A percentile compares a stretch with the other conserved stretches of the same genome.
These are phyloP conservation scores for Epicoccum sorghinum DNA, from an alignment of 2,329 filamentous ascomycete genomes.

Conservation along the genomic window DNA sequence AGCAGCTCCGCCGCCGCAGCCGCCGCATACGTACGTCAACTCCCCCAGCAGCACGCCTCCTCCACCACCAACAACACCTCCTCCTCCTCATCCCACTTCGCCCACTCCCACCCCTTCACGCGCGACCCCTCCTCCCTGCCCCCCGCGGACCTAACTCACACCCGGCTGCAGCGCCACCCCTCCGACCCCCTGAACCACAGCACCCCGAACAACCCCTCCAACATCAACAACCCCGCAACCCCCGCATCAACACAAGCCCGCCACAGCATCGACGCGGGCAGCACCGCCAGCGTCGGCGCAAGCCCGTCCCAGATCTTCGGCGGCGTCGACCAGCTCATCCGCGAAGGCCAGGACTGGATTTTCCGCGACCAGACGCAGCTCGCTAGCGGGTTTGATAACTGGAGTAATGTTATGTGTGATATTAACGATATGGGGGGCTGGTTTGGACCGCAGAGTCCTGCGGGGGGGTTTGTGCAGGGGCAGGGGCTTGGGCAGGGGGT, in stretches of 20 bases:
- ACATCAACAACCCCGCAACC: conserved; percentile 16
- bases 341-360: conserved; percentile 68
- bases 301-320: conserved; percentile 63
- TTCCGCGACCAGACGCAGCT: conserved; percentile 66
- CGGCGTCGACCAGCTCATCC: conserved; percentile 64
- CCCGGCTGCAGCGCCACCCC: conserved; percentile 38
- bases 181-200: conserved; percentile 24
- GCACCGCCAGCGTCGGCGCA: conserved; percentile 39
- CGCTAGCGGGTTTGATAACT: conserved; percentile 67
- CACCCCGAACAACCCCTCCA: conserved; percentile 27
- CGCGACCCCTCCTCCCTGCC: conserved; percentile 42
- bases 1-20: conserved; percentile 19
- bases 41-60: conserved; percentile 22
- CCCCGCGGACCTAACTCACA: conserved; percentile 37
- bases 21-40: conserved; percentile 17
- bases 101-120: conserved; percentile 19
- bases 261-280: conserved; percentile 35
- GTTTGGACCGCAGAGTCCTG: conserved; percentile 19
- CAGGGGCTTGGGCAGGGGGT: too few species aligned
- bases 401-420: conserved; percentile 47
- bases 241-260: conserved; percentile 33
- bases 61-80: too few species aligned
- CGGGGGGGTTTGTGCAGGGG: neutral
- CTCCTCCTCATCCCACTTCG: conserved; percentile 10
- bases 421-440: conserved; percentile 41